These are phyloP conservation scores for Naganishia kalamii DNA, from an alignment of 768 basidiomycete species.

Conservation along the genomic window DNA sequence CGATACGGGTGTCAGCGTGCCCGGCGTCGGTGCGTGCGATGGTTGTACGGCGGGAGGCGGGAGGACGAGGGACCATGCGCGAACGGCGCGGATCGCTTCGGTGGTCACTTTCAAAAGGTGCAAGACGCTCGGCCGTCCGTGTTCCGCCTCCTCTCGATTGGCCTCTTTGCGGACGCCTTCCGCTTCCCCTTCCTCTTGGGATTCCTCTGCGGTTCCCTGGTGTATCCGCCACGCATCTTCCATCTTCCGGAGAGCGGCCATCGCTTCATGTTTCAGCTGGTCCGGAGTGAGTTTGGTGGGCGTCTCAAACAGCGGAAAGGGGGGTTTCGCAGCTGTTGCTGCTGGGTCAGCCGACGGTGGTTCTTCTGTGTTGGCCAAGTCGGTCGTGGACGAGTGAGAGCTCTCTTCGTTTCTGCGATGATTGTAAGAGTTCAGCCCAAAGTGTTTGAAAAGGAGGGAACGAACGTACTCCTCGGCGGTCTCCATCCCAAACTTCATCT, in stretches of 20 bases:
- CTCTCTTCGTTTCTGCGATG: no score
- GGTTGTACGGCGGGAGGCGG: conserved; percentile 25
- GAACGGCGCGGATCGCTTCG: conserved; percentile 68
- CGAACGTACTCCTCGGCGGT: background rate
- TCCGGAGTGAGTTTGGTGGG: conserved; percentile 13
- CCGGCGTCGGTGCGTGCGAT: conserved; percentile 19
- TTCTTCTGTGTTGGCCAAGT: conserved; percentile 53
- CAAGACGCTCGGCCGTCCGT: conserved; percentile 57
- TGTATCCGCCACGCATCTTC: conserved; percentile 24
- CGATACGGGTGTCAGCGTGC: no score
- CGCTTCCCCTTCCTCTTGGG: background rate
- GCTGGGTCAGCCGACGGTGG: conserved; percentile 57
- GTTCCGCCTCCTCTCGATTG: background rate
- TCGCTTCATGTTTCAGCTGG: conserved; percentile 13
- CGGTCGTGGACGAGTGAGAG: background rate
- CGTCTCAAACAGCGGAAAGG: conserved; percentile 22
- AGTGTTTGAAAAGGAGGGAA: no score
- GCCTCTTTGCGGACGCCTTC: background rate
- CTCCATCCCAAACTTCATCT: conserved; percentile 69
- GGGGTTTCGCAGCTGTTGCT: conserved; percentile 22
- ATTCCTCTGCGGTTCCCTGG: background rate
- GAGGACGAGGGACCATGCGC: conserved; percentile 57
- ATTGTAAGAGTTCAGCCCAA: background rate
- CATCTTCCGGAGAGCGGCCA: background rate
- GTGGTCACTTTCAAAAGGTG: conserved; percentile 70